A percentile compares a stretch with the other conserved stretches of the same genome.
Conservation (phyloP, 495 filamentous ascomycete genomes). For the Platismatia glauca region DNA sequence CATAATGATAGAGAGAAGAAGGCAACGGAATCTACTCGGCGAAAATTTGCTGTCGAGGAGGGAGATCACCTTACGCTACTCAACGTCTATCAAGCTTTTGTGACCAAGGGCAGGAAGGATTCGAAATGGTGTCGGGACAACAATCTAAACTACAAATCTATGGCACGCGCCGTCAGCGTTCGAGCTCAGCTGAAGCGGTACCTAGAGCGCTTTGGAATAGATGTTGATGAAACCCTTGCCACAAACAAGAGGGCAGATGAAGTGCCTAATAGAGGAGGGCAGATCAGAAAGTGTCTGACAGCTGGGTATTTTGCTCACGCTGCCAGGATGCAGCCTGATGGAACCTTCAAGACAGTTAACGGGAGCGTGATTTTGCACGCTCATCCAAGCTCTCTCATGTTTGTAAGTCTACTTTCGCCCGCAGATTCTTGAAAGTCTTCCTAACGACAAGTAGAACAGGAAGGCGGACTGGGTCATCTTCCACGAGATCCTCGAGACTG, state of each 20-base stretch:
- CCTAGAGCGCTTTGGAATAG: constrained; percentile 75
- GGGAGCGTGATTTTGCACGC: constrained; percentile 68
- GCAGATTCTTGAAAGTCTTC: neutral
- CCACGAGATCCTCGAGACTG: constrained; percentile 88
- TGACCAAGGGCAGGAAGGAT: constrained; percentile 78
- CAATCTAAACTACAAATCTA: constrained; percentile 72
- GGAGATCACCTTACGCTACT: constrained; percentile 91
- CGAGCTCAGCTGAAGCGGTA: constrained; percentile 78
- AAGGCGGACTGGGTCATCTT: constrained; percentile 98
- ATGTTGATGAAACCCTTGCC: constrained; percentile 51
- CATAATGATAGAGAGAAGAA: constrained; percentile 70
- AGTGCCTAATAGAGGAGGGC: constrained; percentile 48
- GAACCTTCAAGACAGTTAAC: constrained; percentile 73
- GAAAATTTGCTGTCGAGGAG: constrained; percentile 87
- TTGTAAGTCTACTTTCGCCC: constrained; percentile 45
- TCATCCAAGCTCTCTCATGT: constrained; percentile 90
- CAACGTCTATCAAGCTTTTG: constrained; percentile 87
- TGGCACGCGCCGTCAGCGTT: constrained; percentile 77
- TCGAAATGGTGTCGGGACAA: constrained; percentile 81
- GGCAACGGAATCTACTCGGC: constrained; percentile 56
- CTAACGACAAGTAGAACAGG: constrained; percentile 50
- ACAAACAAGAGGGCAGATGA: constrained; percentile 26
- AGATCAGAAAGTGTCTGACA: constrained; percentile 79
- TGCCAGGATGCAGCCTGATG: constrained; percentile 91
- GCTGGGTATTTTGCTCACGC: constrained; percentile 93